Conservation (phyloP, 139 green algal species). For the Volvox africanus region DNA sequence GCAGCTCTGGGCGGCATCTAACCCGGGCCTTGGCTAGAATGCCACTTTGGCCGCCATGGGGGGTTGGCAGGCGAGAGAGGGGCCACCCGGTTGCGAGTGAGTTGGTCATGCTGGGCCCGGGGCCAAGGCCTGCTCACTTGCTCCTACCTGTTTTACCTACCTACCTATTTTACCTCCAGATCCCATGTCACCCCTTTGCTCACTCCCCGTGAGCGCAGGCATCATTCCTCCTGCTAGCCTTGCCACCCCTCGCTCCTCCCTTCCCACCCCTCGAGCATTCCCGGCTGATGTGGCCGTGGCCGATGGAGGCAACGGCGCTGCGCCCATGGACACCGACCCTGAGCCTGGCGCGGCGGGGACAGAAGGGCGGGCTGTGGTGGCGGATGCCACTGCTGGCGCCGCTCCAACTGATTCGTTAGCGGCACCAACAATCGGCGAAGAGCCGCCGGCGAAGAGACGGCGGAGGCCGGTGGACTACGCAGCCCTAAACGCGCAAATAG, state of each 20-base stretch:
- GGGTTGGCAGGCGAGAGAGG: not conserved
- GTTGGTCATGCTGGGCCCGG: not conserved
- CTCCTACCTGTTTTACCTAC: not conserved
- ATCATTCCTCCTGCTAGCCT: not conserved
- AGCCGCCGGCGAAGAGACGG: conserved; percentile 60
- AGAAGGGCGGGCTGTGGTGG: not conserved
- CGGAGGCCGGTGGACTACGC: conserved; percentile 82
- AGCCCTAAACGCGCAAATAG: conserved; percentile 78
- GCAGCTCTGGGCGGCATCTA: not conserved
- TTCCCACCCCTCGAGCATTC: not conserved
- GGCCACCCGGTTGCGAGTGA: not conserved
- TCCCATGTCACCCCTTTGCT: not conserved
- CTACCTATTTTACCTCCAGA: not conserved
- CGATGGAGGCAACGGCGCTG: not conserved
- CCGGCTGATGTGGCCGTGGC: not conserved
- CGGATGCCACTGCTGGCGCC: not conserved
- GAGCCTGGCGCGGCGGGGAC: too few relatives aligned
- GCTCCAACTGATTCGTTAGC: not conserved
- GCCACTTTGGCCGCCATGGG: too few relatives aligned
- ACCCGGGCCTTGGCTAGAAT: not conserved
- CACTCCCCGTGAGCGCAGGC: not conserved
- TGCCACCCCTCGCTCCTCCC: not conserved
- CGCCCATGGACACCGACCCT: conserved; percentile 25
- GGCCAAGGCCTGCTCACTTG: not conserved
- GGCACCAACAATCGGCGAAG: conserved; percentile 23